phyloP scores from a whole-genome alignment of 1,284 basidiomycete genomes.

The Ceratobasidium papillatum region DNA sequence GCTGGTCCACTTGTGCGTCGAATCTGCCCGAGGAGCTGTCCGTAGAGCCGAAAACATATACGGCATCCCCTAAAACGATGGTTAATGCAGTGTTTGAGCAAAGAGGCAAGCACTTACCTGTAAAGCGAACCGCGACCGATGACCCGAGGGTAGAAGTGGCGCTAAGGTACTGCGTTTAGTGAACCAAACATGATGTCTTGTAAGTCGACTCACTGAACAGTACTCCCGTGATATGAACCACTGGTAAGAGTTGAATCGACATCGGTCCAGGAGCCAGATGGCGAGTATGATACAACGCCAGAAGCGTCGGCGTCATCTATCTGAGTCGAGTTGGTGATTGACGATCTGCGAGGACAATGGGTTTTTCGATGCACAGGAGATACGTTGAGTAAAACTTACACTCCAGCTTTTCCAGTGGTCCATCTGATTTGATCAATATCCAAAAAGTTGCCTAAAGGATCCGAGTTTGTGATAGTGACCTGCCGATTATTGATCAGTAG shows the following conservation, averaged over 20 bases:
- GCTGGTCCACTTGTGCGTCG: conserved; percentile 15
- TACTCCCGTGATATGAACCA: conserved; percentile 1
- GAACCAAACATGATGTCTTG: background rate
- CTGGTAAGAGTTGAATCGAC: background rate
- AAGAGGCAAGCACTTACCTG: background rate
- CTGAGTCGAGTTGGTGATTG: conserved; percentile 27
- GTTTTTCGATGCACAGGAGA: background rate
- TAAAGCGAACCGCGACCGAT: conserved; percentile 30
- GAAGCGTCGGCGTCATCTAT: conserved; percentile 25
- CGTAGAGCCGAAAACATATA: conserved; percentile 29
- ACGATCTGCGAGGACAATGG: background rate
- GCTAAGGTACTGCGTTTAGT: background rate
- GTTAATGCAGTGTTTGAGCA: background rate
- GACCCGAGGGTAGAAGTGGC: conserved; percentile 6
- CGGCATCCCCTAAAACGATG: conserved; percentile 6
- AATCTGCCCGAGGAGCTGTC: conserved; percentile 25
- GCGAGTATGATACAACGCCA: conserved; percentile 17
- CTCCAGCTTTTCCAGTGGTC: conserved; percentile 28
- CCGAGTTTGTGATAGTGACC: conserved; percentile 33
- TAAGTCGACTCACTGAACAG: conserved; percentile 16
- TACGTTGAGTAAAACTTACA: background rate
- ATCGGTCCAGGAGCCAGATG: conserved; percentile 8
- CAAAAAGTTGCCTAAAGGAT: conserved; percentile 8
- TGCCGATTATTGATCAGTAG: background rate
- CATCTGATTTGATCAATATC: conserved; percentile 22